These are phyloP conservation scores for Naganishia sp. DNA, from an alignment of 1,284 basidiomycete genomes.

Conservation along the genomic window DNA sequence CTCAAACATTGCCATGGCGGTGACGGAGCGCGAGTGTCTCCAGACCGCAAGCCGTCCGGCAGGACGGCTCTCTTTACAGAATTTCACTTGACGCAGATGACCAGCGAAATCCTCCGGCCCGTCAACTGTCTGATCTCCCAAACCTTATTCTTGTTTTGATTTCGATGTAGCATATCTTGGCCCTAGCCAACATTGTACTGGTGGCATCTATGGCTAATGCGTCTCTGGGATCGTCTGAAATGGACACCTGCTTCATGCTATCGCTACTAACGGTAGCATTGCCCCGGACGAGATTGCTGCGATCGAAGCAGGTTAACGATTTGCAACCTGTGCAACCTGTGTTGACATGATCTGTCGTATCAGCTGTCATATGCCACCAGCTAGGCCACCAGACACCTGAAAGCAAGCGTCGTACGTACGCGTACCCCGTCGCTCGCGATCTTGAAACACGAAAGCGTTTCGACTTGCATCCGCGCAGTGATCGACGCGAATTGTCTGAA, in stretches of 20 bases:
- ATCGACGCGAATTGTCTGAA: conserved; percentile 8
- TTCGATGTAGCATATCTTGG: conserved; percentile 7
- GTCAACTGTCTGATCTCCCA: background rate
- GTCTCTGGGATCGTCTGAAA: background rate
- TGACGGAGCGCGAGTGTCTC: background rate
- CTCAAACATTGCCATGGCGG: conserved; percentile 4
- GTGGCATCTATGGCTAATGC: background rate
- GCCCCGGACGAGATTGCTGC: too few relatives aligned
- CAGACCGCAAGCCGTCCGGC: too few relatives aligned
- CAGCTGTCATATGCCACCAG: too few relatives aligned
- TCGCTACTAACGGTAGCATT: too few relatives aligned
- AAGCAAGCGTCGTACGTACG: background rate
- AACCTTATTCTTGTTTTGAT: background rate
- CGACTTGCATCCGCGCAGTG: conserved; percentile 13
- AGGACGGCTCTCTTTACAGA: too few relatives aligned
- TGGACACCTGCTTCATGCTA: too few relatives aligned
- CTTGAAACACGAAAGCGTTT: conserved; percentile 18
- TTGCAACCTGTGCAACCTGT: too few relatives aligned
- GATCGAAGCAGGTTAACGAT: too few relatives aligned
- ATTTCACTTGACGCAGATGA: too few relatives aligned
- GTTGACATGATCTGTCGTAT: too few relatives aligned
- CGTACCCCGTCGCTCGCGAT: background rate
- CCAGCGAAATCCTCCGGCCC: background rate
- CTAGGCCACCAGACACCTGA: too few relatives aligned
- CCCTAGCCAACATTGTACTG: background rate